Base-by-base conservation (phyloP, 75 land plant genomes). In the Selaginella tamariscina region DNA sequence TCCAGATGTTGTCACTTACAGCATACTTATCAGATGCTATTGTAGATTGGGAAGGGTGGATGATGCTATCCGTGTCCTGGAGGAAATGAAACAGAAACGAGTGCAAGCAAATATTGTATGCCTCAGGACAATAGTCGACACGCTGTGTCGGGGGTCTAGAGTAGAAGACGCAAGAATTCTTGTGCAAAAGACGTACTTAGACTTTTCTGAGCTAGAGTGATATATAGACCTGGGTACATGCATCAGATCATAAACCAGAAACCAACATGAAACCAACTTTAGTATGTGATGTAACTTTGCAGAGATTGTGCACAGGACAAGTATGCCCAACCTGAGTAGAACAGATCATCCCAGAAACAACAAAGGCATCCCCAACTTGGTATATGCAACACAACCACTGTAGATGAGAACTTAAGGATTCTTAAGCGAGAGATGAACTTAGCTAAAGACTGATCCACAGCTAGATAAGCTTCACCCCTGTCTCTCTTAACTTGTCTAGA, bases 381-480 rank as follows among this genome's bases (percentile, higher is more conserved):
- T n/a, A n/a, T n/a, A n/a, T n/a, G n/a, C n/a, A n/a, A n/a, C n/a
- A n/a, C n/a, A n/a, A n/a, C n/a, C n/a, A n/a, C 49, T 5, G 15
- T 5, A 15, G 49, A 5, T 5, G 49, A 39, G 15, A 15, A 39
- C 5, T 5, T 15, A 5, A 5, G 49, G 15, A 5, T 39, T 39
- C 49, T 39, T 15, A 39, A 5, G 49, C 11, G 15, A 39, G 15
- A 39, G 49, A 39, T 39, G 49, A 39, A 39, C 49, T 39, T 39
- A 5, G 49, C n/a, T n/a, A n/a, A n/a, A n/a, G n/a, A n/a, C n/a
- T n/a, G n/a, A n/a, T n/a, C 49, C 15, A 39, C 15, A 15, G 49
- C 49, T 39, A 59, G 26, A 59, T 59, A n/a, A 59, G 62, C 23
- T 21, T 59, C n/a, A 59, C 26, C 8, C 62, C 62, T 2, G 21